These are phyloP conservation scores for Mesotaenium endlicherianum DNA, from an alignment of 139 green algal genomes.

Conservation along the genomic window DNA sequence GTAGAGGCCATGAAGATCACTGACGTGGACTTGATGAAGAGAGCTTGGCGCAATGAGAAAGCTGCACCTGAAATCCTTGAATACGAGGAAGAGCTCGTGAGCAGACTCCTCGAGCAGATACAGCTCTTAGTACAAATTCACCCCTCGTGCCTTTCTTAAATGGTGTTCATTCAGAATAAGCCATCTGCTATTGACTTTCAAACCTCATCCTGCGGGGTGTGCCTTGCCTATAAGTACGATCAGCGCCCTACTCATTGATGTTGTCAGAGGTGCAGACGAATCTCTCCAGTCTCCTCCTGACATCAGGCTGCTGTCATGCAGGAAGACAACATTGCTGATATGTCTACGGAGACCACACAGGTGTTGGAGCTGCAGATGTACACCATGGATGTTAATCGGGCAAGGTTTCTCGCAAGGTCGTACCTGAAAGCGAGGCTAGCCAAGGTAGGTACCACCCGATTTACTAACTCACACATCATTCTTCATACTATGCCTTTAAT, in stretches of 20 bases:
- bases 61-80: slow-evolving; percentile 32
- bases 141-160: no score
- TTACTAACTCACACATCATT: no score
- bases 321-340: slow-evolving; percentile 26
- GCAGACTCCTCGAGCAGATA: slow-evolving; percentile 16
- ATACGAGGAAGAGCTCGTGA: slow-evolving; percentile 10
- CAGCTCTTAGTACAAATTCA: slow-evolving; percentile 2
- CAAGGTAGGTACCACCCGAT: no score
- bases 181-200: no score
- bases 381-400: slow-evolving; percentile 28
- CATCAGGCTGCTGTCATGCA: neutral
- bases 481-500: no score
- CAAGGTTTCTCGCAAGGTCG: slow-evolving; percentile 8
- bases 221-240: no score
- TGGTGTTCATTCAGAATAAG: neutral
- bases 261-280: neutral
- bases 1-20: neutral
- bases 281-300: neutral
- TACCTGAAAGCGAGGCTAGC: slow-evolving; percentile 14
- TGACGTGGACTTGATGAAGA: slow-evolving; percentile 27
- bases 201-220: no score
- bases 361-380: slow-evolving; percentile 28
- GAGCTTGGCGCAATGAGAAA: slow-evolving; percentile 39
- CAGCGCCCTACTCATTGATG: neutral
- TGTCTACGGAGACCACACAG: neutral